A percentile compares a stretch with the other conserved stretches of the same genome.
Conservation (phyloP, 306 rosid genomes). For the Corylus avellana region DNA sequence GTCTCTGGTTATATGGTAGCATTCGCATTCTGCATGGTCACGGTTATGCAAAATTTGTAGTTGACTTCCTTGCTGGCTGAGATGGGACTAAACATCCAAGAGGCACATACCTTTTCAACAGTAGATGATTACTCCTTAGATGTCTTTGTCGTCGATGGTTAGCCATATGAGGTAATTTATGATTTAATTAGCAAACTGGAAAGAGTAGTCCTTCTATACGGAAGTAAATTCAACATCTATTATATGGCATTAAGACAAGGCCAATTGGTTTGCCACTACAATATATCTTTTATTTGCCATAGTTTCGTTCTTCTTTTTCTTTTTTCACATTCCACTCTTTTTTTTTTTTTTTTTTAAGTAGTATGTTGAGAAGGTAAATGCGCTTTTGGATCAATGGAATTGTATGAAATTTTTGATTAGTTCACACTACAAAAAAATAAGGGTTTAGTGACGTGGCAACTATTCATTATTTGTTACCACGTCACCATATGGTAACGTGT, state of each 20-base stretch:
- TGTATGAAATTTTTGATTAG: background rate
- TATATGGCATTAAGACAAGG: background rate
- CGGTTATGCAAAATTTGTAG: constrained; percentile 47
- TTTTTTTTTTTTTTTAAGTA: background rate
- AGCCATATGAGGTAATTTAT: constrained; percentile 88
- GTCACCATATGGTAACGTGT: too few relatives aligned
- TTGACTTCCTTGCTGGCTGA: constrained; percentile 96
- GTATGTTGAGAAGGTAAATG: background rate
- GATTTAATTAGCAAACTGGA: background rate
- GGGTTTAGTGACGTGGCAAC: too few relatives aligned
- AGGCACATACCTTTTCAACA: constrained; percentile 98
- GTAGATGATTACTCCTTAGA: constrained; percentile 90
- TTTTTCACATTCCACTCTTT: background rate
- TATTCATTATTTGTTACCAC: too few relatives aligned
- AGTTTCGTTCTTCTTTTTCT: background rate
- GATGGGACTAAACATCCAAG: constrained; percentile 95
- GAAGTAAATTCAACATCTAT: background rate
- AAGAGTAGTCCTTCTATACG: background rate
- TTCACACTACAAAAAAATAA: too few relatives aligned
- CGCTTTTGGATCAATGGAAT: background rate
- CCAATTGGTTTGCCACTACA: background rate
- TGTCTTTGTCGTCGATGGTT: constrained; percentile 98
- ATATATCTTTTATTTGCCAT: background rate
- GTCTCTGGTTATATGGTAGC: background rate
- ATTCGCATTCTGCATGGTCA: constrained; percentile 7